Evolutionary conservation across 2,329 filamentous ascomycete species (phyloP).

Genomic region (Cladorrhinum sp.): DNA sequence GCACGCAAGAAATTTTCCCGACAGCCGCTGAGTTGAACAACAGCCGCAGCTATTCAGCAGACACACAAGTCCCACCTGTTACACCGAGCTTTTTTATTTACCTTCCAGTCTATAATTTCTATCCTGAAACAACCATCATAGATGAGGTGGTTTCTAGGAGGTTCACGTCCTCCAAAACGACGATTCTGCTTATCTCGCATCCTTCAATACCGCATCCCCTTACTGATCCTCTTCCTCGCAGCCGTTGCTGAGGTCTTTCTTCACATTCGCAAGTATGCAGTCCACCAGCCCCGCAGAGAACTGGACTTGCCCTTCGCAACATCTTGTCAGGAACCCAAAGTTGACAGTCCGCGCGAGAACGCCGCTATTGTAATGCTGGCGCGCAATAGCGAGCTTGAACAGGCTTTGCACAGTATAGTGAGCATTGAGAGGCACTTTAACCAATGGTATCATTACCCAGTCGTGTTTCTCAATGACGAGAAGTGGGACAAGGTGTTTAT

Average conservation of each 20-base stretch:
- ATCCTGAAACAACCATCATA: neutral
- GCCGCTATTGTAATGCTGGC: constrained; percentile 46
- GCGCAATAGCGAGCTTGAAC: constrained; percentile 42
- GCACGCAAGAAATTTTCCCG: neutral
- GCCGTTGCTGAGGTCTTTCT: constrained; percentile 35
- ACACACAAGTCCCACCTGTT: neutral
- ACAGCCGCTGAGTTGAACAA: no score
- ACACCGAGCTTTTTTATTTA: neutral
- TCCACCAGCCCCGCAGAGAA: constrained; percentile 35
- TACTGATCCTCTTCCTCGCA: constrained; percentile 31
- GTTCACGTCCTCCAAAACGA: neutral
- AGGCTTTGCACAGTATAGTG: constrained; percentile 39
- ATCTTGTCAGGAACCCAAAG: constrained; percentile 39
- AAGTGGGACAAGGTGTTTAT: constrained; percentile 41
- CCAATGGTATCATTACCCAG: constrained; percentile 45
- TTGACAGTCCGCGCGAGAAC: constrained; percentile 38
- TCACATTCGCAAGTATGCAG: constrained; percentile 35
- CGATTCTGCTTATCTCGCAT: neutral
- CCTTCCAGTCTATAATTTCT: neutral
- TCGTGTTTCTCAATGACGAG: constrained; percentile 47
- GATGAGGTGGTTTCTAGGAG: neutral
- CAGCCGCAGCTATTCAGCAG: no score
- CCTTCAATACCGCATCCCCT: constrained; percentile 10
- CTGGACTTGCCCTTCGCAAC: constrained; percentile 41
- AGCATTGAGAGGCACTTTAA: constrained; percentile 46